Evolutionary conservation across 2,329 filamentous ascomycete species (phyloP).

Genomic region (Colletotrichum limetticola): DNA sequence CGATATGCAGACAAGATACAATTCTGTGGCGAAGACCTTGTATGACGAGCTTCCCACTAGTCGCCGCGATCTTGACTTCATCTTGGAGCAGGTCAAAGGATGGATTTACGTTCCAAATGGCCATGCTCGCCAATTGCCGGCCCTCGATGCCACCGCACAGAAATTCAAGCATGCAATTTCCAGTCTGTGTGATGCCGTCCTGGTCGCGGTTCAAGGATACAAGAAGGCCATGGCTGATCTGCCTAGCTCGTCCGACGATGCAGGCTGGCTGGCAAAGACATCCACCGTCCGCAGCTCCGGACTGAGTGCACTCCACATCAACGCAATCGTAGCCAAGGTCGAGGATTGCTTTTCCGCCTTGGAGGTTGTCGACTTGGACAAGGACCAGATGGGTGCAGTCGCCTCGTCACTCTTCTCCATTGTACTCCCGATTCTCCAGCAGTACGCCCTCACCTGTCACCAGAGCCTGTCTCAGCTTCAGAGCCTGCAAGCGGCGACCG

Average conservation of each 20-base stretch:
- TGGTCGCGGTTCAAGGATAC: slow-evolving; percentile 82
- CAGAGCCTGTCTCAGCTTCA: slow-evolving; percentile 68
- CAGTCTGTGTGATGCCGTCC: slow-evolving; percentile 76
- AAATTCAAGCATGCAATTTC: slow-evolving; percentile 69
- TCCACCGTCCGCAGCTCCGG: slow-evolving; percentile 21
- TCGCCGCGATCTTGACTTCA: slow-evolving; percentile 67
- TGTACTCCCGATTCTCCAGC: slow-evolving; percentile 76
- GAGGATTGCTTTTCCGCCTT: slow-evolving; percentile 37
- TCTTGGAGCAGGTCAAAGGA: slow-evolving; percentile 71
- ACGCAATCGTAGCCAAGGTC: slow-evolving; percentile 24
- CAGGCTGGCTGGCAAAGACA: slow-evolving; percentile 60
- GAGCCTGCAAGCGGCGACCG: slow-evolving; percentile 75
- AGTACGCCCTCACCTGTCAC: slow-evolving; percentile 74
- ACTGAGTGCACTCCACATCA: slow-evolving; percentile 29
- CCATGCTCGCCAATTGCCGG: not conserved
- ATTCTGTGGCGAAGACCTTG: not conserved
- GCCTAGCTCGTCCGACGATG: slow-evolving; percentile 68
- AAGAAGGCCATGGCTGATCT: slow-evolving; percentile 62
- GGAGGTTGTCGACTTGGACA: slow-evolving; percentile 51
- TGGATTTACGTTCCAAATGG: slow-evolving; percentile 57
- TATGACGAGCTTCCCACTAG: not conserved
- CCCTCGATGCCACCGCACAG: slow-evolving; percentile 39
- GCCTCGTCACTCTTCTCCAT: slow-evolving; percentile 69
- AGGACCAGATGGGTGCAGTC: slow-evolving; percentile 52
- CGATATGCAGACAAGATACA: slow-evolving; percentile 39